Evolutionary conservation across 1,284 basidiomycete genomes (phyloP).

Genomic region (Phlebopus sp.): DNA sequence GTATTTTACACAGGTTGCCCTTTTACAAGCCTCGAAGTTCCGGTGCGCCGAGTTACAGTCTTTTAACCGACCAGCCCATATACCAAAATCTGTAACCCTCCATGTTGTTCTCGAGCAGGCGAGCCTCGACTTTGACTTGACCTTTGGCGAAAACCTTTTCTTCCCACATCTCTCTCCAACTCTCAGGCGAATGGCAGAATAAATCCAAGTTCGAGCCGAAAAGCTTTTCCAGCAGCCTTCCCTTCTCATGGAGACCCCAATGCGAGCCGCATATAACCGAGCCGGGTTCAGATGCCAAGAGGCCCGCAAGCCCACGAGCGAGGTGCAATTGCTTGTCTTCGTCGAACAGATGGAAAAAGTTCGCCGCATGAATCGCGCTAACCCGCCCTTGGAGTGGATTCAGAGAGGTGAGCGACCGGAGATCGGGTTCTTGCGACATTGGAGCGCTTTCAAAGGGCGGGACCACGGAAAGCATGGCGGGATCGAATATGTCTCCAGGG

Average conservation of each 20-base stretch:
- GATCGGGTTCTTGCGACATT: constrained; percentile 7
- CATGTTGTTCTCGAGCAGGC: not conserved
- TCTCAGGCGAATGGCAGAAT: constrained; percentile 29
- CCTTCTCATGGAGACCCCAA: not conserved
- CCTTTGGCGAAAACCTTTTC: constrained; percentile 20
- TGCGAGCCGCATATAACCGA: constrained; percentile 17
- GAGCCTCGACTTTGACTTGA: constrained; percentile 16
- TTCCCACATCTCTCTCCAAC: constrained; percentile 25
- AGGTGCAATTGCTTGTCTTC: constrained; percentile 25
- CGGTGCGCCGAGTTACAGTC: not conserved
- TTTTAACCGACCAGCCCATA: not conserved
- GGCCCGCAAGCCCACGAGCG: constrained; percentile 22
- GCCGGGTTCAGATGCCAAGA: constrained; percentile 24
- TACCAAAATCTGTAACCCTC: not conserved
- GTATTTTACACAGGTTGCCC: too few relatives aligned
- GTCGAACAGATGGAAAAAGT: constrained; percentile 34
- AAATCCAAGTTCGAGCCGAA: constrained; percentile 3
- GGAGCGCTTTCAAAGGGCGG: constrained; percentile 4
- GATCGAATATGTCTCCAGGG: constrained; percentile 29
- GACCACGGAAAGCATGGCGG: constrained; percentile 14
- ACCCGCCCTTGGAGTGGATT: constrained; percentile 26
- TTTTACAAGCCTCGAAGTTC: too few relatives aligned
- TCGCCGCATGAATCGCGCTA: constrained; percentile 23
- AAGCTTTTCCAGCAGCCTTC: not conserved
- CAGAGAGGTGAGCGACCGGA: constrained; percentile 20